Conservation (phyloP, 225 moss, liverwort and hornwort genomes). For the Polytrichum formosum region DNA sequence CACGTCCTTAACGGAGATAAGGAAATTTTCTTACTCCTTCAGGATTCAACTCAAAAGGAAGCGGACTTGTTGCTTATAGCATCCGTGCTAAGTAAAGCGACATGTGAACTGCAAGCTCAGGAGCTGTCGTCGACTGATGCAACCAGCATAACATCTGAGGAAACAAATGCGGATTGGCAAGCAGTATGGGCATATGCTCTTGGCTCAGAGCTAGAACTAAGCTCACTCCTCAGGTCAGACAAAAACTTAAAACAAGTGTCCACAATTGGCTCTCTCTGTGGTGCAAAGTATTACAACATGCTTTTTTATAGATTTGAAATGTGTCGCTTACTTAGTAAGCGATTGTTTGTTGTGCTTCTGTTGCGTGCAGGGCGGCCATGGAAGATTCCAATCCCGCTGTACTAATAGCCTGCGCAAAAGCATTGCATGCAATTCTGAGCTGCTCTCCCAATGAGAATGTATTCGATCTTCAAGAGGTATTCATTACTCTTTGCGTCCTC, state of each 20-base stretch:
- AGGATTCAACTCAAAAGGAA: conserved; percentile 30
- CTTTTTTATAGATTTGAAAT: background rate
- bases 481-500: background rate
- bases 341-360: background rate
- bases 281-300: background rate
- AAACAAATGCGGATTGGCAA: conserved; percentile 42
- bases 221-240: conserved; percentile 33
- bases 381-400: conserved; percentile 23
- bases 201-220: conserved; percentile 33
- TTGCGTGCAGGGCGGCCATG: conserved; percentile 29
- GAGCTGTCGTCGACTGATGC: background rate
- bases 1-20: background rate
- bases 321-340: background rate
- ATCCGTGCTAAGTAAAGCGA: conserved; percentile 35
- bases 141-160: background rate
- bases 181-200: conserved; percentile 44
- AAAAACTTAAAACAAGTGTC: too few relatives aligned
- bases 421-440: conserved; percentile 38
- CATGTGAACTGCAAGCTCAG: conserved; percentile 22
- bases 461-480: conserved; percentile 46
- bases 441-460: conserved; percentile 42
- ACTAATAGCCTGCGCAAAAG: conserved; percentile 30
- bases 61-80: conserved; percentile 35
- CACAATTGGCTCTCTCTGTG: too few relatives aligned
- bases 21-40: background rate